Conservation (phyloP, 1,139 yeast species). For the Insectozyma bohioensis region DNA sequence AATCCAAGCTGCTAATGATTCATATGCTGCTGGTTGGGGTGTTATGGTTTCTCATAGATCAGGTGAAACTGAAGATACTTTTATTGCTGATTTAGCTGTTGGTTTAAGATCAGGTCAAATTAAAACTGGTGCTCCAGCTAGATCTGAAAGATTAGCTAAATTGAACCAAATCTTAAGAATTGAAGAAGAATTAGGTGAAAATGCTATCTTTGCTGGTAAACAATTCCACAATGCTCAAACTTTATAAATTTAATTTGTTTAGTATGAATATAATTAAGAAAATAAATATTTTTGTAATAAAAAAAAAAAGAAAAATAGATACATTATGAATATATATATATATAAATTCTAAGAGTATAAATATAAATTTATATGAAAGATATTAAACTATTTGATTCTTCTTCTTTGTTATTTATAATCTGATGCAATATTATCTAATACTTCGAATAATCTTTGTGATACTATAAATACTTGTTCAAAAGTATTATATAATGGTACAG, state of each 20-base stretch:
- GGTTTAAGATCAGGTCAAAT: slow-evolving; percentile 98
- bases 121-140: slow-evolving; percentile 99
- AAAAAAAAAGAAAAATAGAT: not conserved
- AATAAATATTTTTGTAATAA: not conserved
- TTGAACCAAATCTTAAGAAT: slow-evolving; percentile 95
- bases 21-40: slow-evolving; percentile 94
- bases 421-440: slow-evolving; percentile 21
- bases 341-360: too few relatives aligned
- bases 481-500: slow-evolving; percentile 79
- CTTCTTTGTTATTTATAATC: slow-evolving; percentile 7
- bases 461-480: slow-evolving; percentile 64
- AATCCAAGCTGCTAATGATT: slow-evolving; percentile 87
- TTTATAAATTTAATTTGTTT: slow-evolving; percentile 28
- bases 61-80: slow-evolving; percentile 98
- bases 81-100: slow-evolving; percentile 94
- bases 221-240: slow-evolving; percentile 62
- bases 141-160: slow-evolving; percentile 98
- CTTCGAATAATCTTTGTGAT: slow-evolving; percentile 44
- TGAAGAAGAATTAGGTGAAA: slow-evolving; percentile 95
- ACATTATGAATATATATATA: not conserved
- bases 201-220: slow-evolving; percentile 91
- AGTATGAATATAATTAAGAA: too few relatives aligned
- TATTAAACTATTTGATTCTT: too few relatives aligned
- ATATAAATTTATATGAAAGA: too few relatives aligned
- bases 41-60: slow-evolving; percentile 98